Conservation (phyloP, 1,284 basidiomycete species). For the Takashimella koratensis region DNA sequence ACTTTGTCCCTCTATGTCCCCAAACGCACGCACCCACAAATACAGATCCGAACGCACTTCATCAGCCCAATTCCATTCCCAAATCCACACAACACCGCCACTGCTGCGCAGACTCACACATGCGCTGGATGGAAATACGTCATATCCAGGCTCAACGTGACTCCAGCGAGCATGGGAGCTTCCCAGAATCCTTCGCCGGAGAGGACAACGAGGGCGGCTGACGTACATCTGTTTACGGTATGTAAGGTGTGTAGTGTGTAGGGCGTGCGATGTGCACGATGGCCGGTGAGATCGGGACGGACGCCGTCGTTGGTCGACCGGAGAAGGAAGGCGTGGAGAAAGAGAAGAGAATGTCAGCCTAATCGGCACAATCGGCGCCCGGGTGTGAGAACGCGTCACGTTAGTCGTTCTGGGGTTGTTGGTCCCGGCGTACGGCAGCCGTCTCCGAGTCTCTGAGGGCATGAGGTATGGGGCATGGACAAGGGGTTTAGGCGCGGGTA, state of each 20-base stretch:
- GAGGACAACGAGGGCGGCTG: conserved; percentile 9
- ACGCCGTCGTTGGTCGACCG: conserved; percentile 26
- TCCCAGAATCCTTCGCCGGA: conserved; percentile 41
- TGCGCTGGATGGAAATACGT: conserved; percentile 29
- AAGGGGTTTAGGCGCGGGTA: too few species aligned
- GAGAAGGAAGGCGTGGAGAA: conserved; percentile 30
- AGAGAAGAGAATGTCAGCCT: conserved; percentile 1
- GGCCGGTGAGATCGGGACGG: conserved; percentile 24
- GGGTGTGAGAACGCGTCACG: too few species aligned
- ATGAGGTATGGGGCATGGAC: too few species aligned
- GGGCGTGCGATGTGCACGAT: too few species aligned
- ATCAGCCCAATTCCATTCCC: too few species aligned
- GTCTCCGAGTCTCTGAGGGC: too few species aligned
- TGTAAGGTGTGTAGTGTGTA: too few species aligned
- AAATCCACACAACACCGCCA: not conserved
- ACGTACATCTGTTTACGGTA: conserved; percentile 15
- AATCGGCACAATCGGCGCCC: too few species aligned
- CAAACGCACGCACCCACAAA: not conserved
- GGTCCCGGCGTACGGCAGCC: too few species aligned
- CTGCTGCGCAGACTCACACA: not conserved
- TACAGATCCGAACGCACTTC: too few species aligned
- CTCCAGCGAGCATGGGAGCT: conserved; percentile 34
- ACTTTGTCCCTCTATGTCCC: conserved; percentile 8
- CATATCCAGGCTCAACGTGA: conserved; percentile 31
- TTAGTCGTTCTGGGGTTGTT: too few species aligned